A percentile compares a stretch with the other conserved stretches of the same genome.
Evolutionary conservation across 768 basidiomycete genomes (phyloP).

Genomic region (Suillus tomentosus): DNA sequence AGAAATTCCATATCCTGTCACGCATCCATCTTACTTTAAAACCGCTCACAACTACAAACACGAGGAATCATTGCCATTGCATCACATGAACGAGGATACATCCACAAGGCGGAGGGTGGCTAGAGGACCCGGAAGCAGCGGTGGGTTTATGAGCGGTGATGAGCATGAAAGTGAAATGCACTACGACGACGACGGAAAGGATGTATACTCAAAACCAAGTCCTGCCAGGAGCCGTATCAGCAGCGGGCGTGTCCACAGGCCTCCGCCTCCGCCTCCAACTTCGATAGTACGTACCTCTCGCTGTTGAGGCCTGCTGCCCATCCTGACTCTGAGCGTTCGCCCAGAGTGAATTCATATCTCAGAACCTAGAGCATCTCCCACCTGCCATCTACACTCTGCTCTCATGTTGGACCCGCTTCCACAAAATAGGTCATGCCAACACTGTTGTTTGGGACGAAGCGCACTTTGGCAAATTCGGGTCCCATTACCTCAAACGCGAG

Average conservation of each 20-base stretch:
- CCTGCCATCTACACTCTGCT: conserved; percentile 89
- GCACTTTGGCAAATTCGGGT: conserved; percentile 99
- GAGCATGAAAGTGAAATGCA: conserved; percentile 35
- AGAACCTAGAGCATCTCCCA: conserved; percentile 78
- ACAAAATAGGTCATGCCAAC: conserved; percentile 85
- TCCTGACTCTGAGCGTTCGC: conserved; percentile 7
- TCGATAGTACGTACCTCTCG: conserved; percentile 49
- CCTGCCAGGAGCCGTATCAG: conserved; percentile 43
- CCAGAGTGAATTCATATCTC: conserved; percentile 74
- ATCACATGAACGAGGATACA: conserved; percentile 54
- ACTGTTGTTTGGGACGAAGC: conserved; percentile 99
- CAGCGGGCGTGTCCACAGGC: conserved; percentile 63
- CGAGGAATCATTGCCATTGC: conserved; percentile 50
- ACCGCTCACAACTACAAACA: conserved; percentile 27
- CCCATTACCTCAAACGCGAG: conserved; percentile 96
- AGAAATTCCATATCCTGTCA: conserved; percentile 60
- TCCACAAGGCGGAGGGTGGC: conserved; percentile 47
- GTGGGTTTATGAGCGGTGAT: conserved; percentile 30
- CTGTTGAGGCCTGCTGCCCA: conserved; percentile 11
- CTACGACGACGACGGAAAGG: conserved; percentile 68
- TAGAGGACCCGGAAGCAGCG: conserved; percentile 36
- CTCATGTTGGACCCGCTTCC: conserved; percentile 93
- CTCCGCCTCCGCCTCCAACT: conserved; percentile 64
- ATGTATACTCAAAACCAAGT: conserved; percentile 53
- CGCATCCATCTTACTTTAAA: conserved; percentile 26